These are phyloP conservation scores for Scedosporium dehoogii DNA, from an alignment of 2,329 filamentous ascomycete genomes.

Conservation along the genomic window DNA sequence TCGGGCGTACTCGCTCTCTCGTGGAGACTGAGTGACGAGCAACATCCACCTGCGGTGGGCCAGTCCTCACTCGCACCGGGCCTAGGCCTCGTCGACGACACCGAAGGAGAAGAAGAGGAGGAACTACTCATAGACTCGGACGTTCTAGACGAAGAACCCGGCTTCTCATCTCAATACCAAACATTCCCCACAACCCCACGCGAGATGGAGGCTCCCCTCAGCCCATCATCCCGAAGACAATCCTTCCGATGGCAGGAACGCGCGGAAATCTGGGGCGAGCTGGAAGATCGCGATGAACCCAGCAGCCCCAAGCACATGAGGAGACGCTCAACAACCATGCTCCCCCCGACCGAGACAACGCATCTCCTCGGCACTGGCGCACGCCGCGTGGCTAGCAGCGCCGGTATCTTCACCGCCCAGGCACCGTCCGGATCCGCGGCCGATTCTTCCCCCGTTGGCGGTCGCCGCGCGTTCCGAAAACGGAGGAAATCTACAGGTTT, in stretches of 20 bases:
- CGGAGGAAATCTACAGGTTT: slow-evolving; percentile 52
- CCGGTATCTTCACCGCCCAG: slow-evolving; percentile 8
- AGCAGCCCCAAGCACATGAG: slow-evolving; percentile 26
- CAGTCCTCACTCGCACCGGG: slow-evolving; percentile 71
- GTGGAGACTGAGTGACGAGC: slow-evolving; percentile 81
- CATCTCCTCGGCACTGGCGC: slow-evolving; percentile 24
- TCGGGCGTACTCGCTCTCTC: slow-evolving; percentile 84
- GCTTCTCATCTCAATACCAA: slow-evolving; percentile 7
- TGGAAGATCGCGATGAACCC: slow-evolving; percentile 51
- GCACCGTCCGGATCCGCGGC: slow-evolving; percentile 13
- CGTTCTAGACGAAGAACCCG: slow-evolving; percentile 15
- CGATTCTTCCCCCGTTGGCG: slow-evolving; percentile 13
- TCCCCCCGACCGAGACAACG: slow-evolving; percentile 32
- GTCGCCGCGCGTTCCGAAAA: slow-evolving; percentile 21
- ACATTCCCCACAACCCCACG: slow-evolving; percentile 27
- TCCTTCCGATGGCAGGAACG: slow-evolving; percentile 49
- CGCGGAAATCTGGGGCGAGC: slow-evolving; percentile 78
- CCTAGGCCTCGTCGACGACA: slow-evolving; percentile 68
- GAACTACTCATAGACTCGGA: slow-evolving; percentile 23
- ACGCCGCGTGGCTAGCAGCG: slow-evolving; percentile 21
- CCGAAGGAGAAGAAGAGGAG: slow-evolving; percentile 46
- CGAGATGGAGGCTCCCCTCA: slow-evolving; percentile 34
- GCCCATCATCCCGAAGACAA: slow-evolving; percentile 33
- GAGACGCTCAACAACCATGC: slow-evolving; percentile 34
- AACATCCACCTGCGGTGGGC: slow-evolving; percentile 47